Evolutionary conservation across 208 protist genomes (phyloP).

Genomic region (Acanthamoeba castellanii): DNA sequence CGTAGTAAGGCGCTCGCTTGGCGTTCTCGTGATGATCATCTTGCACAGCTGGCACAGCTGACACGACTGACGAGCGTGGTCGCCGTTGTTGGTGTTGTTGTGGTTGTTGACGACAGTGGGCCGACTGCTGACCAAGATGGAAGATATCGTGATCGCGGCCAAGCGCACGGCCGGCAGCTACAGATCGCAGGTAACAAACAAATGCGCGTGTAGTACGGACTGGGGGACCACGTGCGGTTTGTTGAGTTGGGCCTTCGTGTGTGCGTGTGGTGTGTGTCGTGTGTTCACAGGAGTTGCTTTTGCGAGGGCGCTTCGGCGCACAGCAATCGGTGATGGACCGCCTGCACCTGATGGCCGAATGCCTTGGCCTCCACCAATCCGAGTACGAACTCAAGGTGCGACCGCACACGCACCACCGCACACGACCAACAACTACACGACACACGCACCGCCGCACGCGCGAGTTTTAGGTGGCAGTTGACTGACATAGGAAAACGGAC

Average conservation of each 20-base stretch:
- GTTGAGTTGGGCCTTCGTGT: neutral
- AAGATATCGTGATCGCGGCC: neutral
- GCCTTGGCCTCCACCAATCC: neutral
- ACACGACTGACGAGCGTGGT: too few species aligned
- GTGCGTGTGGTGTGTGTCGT: neutral
- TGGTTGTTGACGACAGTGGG: neutral
- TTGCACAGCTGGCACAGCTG: too few species aligned
- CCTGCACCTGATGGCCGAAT: slow-evolving; percentile 24
- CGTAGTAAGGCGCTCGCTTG: neutral
- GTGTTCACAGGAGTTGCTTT: neutral
- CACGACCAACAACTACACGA: too few species aligned
- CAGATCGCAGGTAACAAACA: neutral
- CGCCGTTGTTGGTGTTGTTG: neutral
- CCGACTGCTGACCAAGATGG: neutral
- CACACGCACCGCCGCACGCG: too few species aligned
- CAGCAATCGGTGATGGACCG: slow-evolving; percentile 55
- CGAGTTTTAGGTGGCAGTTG: too few species aligned
- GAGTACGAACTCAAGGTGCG: slow-evolving; percentile 44
- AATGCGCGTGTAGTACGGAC: neutral
- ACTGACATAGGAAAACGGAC: too few species aligned
- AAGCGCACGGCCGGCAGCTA: neutral
- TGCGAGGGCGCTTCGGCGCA: neutral
- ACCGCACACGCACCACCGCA: neutral
- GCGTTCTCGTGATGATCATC: neutral
- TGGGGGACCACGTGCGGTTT: too few species aligned